phyloP scores from a whole-genome alignment of 768 basidiomycete genomes.

The Leccinum aurantiacum region DNA sequence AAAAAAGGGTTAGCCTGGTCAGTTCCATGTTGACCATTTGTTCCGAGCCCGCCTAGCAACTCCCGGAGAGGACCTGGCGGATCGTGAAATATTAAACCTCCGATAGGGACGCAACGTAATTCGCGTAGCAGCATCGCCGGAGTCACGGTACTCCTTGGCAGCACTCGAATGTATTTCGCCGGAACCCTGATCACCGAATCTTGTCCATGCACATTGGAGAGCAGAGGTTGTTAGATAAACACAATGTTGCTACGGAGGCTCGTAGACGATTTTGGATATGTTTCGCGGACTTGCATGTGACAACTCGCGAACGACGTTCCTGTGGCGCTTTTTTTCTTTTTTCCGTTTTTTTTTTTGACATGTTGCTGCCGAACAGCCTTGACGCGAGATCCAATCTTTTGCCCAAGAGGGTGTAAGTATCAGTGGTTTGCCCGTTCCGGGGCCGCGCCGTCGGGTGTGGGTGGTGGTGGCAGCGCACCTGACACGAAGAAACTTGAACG shows the following conservation, averaged over 20 bases:
- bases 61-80: conserved; percentile 25
- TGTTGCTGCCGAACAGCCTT: conserved; percentile 12
- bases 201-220: neutral
- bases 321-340: conserved; percentile 20
- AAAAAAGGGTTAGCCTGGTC: conserved; percentile 26
- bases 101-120: conserved; percentile 13
- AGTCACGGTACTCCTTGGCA: too few species aligned
- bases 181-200: neutral
- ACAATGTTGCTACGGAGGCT: neutral
- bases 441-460: neutral
- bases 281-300: neutral
- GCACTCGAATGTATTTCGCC: too few species aligned
- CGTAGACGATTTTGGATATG: neutral
- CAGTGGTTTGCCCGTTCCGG: neutral
- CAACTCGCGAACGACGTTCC: conserved; percentile 12
- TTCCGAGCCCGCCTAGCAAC: conserved; percentile 36
- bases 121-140: neutral
- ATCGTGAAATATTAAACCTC: conserved; percentile 11
- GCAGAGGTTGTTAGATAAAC: neutral
- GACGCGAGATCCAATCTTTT: conserved; percentile 20
- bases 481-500: conserved; percentile 1
- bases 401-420: neutral
- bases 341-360: conserved; percentile 11
- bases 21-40: conserved; percentile 20
- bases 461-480: neutral